A percentile compares a stretch with the other conserved stretches of the same genome.
Evolutionary conservation across 352 stramenopile genomes (phyloP).

Genomic region (Globisporangium camurandrum): DNA sequence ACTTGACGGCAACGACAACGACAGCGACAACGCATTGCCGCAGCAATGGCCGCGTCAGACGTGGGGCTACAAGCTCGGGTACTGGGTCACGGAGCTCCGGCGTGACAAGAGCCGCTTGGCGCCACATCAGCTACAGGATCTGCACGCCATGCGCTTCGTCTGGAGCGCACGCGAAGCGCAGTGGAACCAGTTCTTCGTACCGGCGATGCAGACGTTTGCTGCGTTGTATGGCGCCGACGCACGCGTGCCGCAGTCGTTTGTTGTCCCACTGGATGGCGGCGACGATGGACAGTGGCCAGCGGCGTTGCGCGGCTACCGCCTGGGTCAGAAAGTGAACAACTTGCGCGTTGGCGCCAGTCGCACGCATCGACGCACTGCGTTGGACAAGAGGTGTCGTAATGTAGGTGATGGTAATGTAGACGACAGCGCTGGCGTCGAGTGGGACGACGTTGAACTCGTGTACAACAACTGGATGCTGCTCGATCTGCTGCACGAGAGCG

Average conservation of each 20-base stretch:
- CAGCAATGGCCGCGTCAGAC: constrained; percentile 21
- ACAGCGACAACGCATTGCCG: no score
- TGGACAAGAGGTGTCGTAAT: no score
- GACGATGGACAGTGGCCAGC: constrained; percentile 19
- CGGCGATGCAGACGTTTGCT: constrained; percentile 23
- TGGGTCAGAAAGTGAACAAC: constrained; percentile 41
- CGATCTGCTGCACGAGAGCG: constrained; percentile 23
- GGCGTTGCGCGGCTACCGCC: constrained; percentile 23
- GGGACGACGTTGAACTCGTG: constrained; percentile 30
- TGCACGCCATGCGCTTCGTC: constrained; percentile 22
- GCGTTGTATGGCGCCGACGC: constrained; percentile 16
- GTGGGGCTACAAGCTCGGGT: constrained; percentile 36
- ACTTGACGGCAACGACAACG: constrained; percentile 11
- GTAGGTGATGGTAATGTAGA: no score
- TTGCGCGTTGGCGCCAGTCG: constrained; percentile 21
- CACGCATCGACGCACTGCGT: no score
- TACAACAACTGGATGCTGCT: constrained; percentile 39
- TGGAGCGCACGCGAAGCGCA: constrained; percentile 24
- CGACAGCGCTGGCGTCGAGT: neutral
- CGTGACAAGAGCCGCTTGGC: constrained; percentile 18
- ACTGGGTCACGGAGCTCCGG: constrained; percentile 30
- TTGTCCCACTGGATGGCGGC: no score
- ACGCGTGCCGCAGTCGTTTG: constrained; percentile 30
- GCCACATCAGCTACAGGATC: constrained; percentile 26
- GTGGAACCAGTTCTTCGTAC: constrained; percentile 33